A percentile compares a stretch with the other conserved stretches of the same genome.
Evolutionary conservation across 2,329 filamentous ascomycete genomes (phyloP).

Genomic region (Fusarium albidum): DNA sequence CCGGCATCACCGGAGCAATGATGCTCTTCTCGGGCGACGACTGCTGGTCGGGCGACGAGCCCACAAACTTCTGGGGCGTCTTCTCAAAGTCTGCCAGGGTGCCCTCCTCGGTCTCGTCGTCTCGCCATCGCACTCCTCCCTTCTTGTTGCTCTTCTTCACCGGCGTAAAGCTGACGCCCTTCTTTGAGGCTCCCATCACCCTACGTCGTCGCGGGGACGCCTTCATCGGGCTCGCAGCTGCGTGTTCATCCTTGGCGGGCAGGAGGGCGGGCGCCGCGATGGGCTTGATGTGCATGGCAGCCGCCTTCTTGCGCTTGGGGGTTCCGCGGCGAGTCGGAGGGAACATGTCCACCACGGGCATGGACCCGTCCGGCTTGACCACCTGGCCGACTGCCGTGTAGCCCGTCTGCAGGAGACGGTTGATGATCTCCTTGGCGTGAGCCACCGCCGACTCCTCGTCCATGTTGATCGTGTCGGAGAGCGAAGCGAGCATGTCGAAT

Average conservation of each 20-base stretch:
- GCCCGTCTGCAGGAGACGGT: slow-evolving; percentile 79
- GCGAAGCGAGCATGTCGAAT: slow-evolving; percentile 86
- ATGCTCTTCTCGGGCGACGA: slow-evolving; percentile 42
- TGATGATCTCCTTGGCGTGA: slow-evolving; percentile 79
- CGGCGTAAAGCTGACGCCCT: slow-evolving; percentile 82
- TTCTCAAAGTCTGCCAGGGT: slow-evolving; percentile 90
- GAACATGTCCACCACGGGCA: slow-evolving; percentile 69
- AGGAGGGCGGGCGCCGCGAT: slow-evolving; percentile 54
- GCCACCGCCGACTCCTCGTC: slow-evolving; percentile 83
- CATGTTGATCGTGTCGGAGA: slow-evolving; percentile 84
- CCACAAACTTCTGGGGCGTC: slow-evolving; percentile 75
- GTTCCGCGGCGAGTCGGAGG: slow-evolving; percentile 77
- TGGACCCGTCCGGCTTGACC: slow-evolving; percentile 84
- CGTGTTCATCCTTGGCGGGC: slow-evolving; percentile 43
- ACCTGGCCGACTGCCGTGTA: slow-evolving; percentile 80
- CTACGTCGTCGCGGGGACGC: slow-evolving; percentile 84
- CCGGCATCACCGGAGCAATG: slow-evolving; percentile 40
- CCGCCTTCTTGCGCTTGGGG: slow-evolving; percentile 74
- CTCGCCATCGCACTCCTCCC: slow-evolving; percentile 88
- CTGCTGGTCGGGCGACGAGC: slow-evolving; percentile 61
- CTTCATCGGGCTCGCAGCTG: slow-evolving; percentile 66
- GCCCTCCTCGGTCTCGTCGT: slow-evolving; percentile 85
- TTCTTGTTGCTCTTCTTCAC: slow-evolving; percentile 78
- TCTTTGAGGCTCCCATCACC: slow-evolving; percentile 63
- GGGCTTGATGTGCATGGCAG: slow-evolving; percentile 52